phyloP scores from a whole-genome alignment of 805 yeast species.

The Saturnispora gosingensis region DNA sequence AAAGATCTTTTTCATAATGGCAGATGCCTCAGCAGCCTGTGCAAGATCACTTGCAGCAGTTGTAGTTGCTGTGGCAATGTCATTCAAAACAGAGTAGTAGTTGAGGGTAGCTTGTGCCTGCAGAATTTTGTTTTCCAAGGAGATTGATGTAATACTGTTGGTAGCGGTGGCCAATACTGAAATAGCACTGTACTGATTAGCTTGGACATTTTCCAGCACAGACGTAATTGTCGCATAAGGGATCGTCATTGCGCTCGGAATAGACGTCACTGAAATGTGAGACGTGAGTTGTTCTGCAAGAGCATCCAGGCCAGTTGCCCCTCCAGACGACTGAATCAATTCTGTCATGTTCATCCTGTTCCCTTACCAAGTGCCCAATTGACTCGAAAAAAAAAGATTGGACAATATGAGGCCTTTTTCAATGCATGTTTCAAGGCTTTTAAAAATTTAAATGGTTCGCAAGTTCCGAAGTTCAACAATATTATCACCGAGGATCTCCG shows the following conservation, averaged over 20 bases:
- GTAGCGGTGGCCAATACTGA: constrained; percentile 5
- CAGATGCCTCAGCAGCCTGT: constrained; percentile 20
- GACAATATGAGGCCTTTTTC: background rate
- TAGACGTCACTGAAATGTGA: background rate
- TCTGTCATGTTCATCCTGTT: background rate
- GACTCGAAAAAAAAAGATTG: too few species aligned
- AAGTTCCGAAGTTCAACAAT: background rate
- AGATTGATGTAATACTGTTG: background rate
- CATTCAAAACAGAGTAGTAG: constrained; percentile 18
- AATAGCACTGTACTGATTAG: background rate
- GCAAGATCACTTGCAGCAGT: constrained; percentile 12
- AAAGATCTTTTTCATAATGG: constrained; percentile 13
- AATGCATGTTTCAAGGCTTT: background rate
- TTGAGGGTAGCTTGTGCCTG: constrained; percentile 17
- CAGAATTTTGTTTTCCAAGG: constrained; percentile 9
- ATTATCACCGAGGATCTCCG: background rate
- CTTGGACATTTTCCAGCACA: constrained; percentile 7
- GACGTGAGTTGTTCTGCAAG: background rate
- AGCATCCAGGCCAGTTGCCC: background rate
- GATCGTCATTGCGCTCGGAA: constrained; percentile 9
- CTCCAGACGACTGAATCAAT: background rate
- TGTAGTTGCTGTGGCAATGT: constrained; percentile 21
- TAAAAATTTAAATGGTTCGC: background rate
- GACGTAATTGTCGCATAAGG: constrained; percentile 14
- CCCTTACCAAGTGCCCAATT: background rate